Percentiles rank a stretch among this genome's conserved stretches.
Conservation (phyloP, 2,329 filamentous ascomycete genomes). For the Ilyonectria destructans region DNA sequence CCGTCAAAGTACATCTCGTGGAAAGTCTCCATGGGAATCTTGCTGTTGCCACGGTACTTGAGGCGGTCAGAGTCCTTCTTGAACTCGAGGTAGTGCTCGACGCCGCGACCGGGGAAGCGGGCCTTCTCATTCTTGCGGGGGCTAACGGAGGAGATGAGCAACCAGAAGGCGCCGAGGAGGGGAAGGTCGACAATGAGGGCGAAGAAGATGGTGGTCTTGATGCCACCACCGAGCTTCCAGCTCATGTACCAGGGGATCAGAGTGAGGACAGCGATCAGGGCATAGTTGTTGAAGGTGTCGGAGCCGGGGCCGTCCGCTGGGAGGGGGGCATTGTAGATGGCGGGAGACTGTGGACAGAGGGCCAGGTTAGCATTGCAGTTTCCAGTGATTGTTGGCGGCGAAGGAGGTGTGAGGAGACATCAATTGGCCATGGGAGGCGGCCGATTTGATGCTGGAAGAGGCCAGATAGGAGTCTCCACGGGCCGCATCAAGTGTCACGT, state of each 20-base stretch:
- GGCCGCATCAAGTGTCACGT: conserved; percentile 27
- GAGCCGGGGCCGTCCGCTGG: conserved; percentile 89
- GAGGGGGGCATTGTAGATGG: conserved; percentile 95
- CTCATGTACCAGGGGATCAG: conserved; percentile 85
- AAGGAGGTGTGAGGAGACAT: background rate
- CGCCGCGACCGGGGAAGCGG: conserved; percentile 85
- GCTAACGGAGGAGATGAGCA: conserved; percentile 83
- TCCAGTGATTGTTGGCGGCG: background rate
- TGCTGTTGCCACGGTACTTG: conserved; percentile 84
- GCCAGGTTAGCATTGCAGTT: conserved; percentile 20
- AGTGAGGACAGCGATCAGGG: conserved; percentile 80
- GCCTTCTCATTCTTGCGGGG: conserved; percentile 96
- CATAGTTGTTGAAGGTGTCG: conserved; percentile 89
- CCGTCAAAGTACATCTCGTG: conserved; percentile 98
- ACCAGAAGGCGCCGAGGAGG: conserved; percentile 88
- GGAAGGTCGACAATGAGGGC: conserved; percentile 84
- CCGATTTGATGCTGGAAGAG: background rate
- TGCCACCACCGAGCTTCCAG: conserved; percentile 88
- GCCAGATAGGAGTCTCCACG: background rate
- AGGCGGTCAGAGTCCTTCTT: conserved; percentile 73
- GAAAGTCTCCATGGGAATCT: conserved; percentile 94
- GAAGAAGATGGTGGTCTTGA: conserved; percentile 92
- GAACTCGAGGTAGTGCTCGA: conserved; percentile 93
- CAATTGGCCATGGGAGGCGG: conserved; percentile 49
- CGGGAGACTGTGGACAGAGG: conserved; percentile 57